These are phyloP conservation scores for Penicillium psychrofluorescens DNA, from an alignment of 495 filamentous ascomycete genomes.

Conservation along the genomic window DNA sequence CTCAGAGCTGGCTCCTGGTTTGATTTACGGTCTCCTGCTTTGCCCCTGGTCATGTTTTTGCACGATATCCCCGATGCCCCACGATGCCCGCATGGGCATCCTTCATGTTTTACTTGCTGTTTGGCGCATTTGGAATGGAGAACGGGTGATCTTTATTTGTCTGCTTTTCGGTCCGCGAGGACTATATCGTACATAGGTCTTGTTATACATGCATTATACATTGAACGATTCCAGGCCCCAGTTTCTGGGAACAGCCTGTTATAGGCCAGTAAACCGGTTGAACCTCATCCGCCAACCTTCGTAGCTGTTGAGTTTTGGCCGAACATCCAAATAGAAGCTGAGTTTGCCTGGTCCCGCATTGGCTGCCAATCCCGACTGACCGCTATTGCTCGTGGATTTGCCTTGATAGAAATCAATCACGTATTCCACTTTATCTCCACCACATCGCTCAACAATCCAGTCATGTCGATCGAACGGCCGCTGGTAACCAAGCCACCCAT, in stretches of 20 bases:
- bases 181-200: slow-evolving; percentile 33
- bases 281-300: slow-evolving; percentile 86
- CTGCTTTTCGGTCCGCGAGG: neutral
- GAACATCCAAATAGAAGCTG: slow-evolving; percentile 90
- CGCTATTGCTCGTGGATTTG: slow-evolving; percentile 31
- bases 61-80: slow-evolving; percentile 18
- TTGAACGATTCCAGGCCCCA: neutral
- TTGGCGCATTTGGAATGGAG: slow-evolving; percentile 3
- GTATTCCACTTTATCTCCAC: slow-evolving; percentile 80
- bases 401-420: slow-evolving; percentile 97
- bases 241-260: neutral
- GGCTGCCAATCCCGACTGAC: slow-evolving; percentile 23
- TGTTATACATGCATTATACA: slow-evolving; percentile 37
- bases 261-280: slow-evolving; percentile 53
- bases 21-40: neutral
- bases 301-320: slow-evolving; percentile 87
- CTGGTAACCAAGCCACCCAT: slow-evolving; percentile 78
- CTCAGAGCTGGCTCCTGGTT: slow-evolving; percentile 1
- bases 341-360: slow-evolving; percentile 54
- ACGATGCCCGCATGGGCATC: no score
- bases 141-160: slow-evolving; percentile 10
- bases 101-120: no score
- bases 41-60: slow-evolving; percentile 11
- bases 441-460: slow-evolving; percentile 90
- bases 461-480: slow-evolving; percentile 93